Conservation (phyloP, 495 filamentous ascomycete genomes). For the Neurospora sp. region DNA sequence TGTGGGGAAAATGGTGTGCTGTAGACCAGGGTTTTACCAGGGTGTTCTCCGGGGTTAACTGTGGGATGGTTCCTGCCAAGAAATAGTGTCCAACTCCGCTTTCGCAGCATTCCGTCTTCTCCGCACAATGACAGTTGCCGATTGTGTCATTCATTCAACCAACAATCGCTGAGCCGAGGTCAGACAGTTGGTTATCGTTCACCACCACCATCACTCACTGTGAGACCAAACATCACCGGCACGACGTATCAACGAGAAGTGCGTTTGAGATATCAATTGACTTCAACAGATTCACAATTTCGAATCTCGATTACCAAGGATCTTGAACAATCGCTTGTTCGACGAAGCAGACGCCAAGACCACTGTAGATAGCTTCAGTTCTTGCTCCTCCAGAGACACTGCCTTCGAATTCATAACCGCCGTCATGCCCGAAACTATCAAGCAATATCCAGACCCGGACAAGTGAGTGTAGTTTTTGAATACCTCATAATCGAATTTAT, state of each 20-base stretch:
- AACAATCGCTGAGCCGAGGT: background rate
- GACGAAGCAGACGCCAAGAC: background rate
- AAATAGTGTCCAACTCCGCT: background rate
- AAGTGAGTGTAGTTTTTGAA: conserved; percentile 7
- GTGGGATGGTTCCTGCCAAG: background rate
- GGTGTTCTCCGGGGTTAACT: background rate
- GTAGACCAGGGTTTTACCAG: background rate
- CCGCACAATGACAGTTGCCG: background rate
- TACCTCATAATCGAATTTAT: background rate
- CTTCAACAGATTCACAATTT: rapidly evolving
- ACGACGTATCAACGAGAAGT: background rate
- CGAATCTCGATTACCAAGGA: background rate
- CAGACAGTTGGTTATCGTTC: background rate
- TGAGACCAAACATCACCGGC: background rate
- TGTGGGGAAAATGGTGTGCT: background rate
- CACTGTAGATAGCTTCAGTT: background rate
- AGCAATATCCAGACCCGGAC: conserved; percentile 11
- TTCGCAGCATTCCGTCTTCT: background rate
- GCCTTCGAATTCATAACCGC: background rate
- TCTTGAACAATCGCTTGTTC: background rate
- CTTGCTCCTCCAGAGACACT: background rate
- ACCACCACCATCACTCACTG: background rate
- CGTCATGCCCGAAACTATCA: conserved; percentile 10
- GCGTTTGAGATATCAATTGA: background rate
- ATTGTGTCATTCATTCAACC: background rate